Evolutionary conservation across 2,329 filamentous ascomycete genomes (phyloP).

Genomic region (Talaromyces islandicus): DNA sequence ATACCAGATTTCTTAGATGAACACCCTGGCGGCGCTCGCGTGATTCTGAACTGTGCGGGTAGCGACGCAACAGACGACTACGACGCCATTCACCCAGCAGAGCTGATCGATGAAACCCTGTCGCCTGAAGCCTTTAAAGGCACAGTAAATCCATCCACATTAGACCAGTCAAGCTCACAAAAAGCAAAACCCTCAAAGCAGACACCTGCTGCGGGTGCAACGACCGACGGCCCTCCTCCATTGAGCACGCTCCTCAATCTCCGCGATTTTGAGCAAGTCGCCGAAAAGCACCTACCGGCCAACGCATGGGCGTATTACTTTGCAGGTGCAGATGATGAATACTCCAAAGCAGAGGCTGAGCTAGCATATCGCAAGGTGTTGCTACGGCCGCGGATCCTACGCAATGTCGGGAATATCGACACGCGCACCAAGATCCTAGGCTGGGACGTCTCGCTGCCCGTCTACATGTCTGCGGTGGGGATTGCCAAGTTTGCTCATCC

Average conservation of each 20-base stretch:
- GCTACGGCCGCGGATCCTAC: conserved; percentile 43
- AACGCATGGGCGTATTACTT: conserved; percentile 40
- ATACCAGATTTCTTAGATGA: conserved; percentile 24
- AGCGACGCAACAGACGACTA: conserved; percentile 31
- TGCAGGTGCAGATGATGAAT: conserved; percentile 46
- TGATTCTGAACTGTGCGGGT: conserved; percentile 29
- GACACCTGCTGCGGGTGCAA: neutral
- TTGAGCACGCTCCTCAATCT: conserved; percentile 29
- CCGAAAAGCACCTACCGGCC: conserved; percentile 21
- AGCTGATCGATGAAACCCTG: conserved; percentile 24
- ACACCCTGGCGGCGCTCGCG: conserved; percentile 28
- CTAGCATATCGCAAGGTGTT: conserved; percentile 40
- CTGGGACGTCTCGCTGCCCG: conserved; percentile 27
- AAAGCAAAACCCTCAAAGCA: neutral
- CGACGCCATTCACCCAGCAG: conserved; percentile 27
- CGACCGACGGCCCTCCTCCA: conserved; percentile 15
- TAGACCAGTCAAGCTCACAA: conserved; percentile 14
- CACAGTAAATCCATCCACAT: conserved; percentile 4
- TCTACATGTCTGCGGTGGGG: conserved; percentile 38
- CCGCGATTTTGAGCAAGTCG: conserved; percentile 33
- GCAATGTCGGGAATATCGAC: conserved; percentile 32
- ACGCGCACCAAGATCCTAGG: conserved; percentile 30
- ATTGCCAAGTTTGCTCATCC: conserved; percentile 40
- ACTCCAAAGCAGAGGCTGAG: conserved; percentile 40
- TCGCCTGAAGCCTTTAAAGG: conserved; percentile 20